phyloP scores from a whole-genome alignment of 2,329 filamentous ascomycete species.

The Dendryphion nanum region DNA sequence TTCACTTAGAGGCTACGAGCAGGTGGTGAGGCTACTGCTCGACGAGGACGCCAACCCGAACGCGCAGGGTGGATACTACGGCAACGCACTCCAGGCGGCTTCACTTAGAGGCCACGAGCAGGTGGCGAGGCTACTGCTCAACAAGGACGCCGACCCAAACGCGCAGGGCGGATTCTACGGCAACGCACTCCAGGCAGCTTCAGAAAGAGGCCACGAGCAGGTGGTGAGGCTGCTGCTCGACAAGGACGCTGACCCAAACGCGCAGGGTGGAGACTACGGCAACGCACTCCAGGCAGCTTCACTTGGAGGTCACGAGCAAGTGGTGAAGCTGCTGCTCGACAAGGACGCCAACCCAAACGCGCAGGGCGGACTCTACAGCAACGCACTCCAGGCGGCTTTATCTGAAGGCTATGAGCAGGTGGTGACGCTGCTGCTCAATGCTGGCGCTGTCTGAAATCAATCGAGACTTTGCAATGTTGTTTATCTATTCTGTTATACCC shows the following conservation, averaged over 20 bases:
- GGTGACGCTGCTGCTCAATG: not conserved
- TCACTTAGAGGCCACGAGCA: not conserved
- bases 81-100: not conserved
- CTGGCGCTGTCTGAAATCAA: no score
- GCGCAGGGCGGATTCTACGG: no score
- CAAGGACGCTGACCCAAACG: not conserved
- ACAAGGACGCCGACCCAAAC: not conserved
- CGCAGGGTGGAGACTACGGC: not conserved
- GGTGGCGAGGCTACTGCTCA: not conserved
- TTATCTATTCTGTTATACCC: no score
- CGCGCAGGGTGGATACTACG: not conserved
- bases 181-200: not conserved
- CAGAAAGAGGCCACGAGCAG: not conserved
- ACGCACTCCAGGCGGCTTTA: conserved; percentile 10
- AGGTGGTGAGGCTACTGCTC: not conserved
- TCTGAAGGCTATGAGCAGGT: not conserved
- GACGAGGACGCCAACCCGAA: not conserved
- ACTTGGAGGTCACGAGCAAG: not conserved
- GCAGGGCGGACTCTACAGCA: conserved; percentile 2
- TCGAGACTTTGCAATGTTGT: no score
- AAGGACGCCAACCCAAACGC: conserved; percentile 8
- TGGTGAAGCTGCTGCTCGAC: not conserved
- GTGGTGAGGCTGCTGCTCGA: not conserved
- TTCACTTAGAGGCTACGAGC: not conserved
- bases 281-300: not conserved